phyloP scores from a whole-genome alignment of 371 early-diverging fungal species.

The Syncephalastrum contaminatum region DNA sequence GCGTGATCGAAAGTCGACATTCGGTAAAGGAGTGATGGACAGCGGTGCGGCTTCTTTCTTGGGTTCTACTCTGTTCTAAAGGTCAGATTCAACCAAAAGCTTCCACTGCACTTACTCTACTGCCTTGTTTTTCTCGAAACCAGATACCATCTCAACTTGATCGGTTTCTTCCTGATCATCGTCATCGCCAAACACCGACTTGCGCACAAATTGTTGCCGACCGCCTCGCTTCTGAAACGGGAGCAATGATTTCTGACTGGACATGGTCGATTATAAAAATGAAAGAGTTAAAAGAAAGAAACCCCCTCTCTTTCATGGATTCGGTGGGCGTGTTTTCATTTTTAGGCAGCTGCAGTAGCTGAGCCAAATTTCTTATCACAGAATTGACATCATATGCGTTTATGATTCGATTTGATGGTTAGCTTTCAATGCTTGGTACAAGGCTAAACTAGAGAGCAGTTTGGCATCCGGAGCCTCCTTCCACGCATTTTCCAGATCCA shows the following conservation, averaged over 20 bases:
- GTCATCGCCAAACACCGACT: constrained; percentile 32
- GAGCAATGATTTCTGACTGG: too few species aligned
- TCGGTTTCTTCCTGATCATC: constrained; percentile 36
- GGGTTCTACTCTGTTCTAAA: constrained; percentile 32
- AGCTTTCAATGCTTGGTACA: constrained; percentile 58
- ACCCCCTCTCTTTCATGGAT: too few species aligned
- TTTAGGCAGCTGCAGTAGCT: neutral
- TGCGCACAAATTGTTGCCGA: too few species aligned
- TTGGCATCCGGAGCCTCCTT: constrained; percentile 70
- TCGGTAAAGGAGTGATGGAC: constrained; percentile 47
- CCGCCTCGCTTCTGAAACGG: too few species aligned
- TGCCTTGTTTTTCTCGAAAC: constrained; percentile 54
- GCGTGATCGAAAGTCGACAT: constrained; percentile 51
- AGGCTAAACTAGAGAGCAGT: constrained; percentile 64
- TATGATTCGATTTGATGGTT: neutral
- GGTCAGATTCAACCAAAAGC: neutral
- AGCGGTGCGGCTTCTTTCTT: constrained; percentile 41
- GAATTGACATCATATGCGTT: neutral
- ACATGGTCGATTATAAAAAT: too few species aligned
- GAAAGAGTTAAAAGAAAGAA: neutral
- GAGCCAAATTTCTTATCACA: neutral
- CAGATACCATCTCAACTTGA: constrained; percentile 46
- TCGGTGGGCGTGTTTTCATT: neutral
- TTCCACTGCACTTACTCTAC: constrained; percentile 39
- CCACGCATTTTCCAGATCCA: constrained; percentile 67